Evolutionary conservation across 805 yeast genomes (phyloP).

Genomic region (Saccharomycopsis javanensis): DNA sequence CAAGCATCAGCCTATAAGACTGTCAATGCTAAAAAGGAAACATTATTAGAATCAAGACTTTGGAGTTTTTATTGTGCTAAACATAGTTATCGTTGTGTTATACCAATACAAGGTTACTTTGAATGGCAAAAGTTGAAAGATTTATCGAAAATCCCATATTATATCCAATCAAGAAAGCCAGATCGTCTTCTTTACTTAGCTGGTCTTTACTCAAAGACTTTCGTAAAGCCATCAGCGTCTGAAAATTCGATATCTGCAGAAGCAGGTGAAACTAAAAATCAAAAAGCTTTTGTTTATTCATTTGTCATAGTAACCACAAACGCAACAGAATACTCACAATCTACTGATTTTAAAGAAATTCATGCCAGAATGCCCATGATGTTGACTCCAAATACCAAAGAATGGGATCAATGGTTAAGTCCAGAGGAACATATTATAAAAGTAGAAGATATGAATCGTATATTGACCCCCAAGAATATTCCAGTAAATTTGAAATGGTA

Average conservation of each 20-base stretch:
- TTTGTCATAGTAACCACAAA: slow-evolving; percentile 69
- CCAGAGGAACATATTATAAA: slow-evolving; percentile 22
- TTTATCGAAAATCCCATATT: slow-evolving; percentile 53
- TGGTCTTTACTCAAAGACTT: slow-evolving; percentile 34
- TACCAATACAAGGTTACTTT: slow-evolving; percentile 76
- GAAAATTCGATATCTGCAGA: slow-evolving; percentile 24
- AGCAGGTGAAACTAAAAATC: slow-evolving; percentile 21
- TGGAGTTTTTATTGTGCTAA: slow-evolving; percentile 42
- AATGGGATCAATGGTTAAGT: slow-evolving; percentile 58
- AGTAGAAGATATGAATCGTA: slow-evolving; percentile 26
- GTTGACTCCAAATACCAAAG: slow-evolving; percentile 45
- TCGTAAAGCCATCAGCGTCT: slow-evolving; percentile 8
- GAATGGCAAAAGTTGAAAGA: slow-evolving; percentile 53
- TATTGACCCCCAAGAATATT: slow-evolving; percentile 26
- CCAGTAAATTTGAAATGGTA: slow-evolving; percentile 35
- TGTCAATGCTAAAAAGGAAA: slow-evolving; percentile 70
- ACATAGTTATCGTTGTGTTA: slow-evolving; percentile 53
- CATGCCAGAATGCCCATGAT: slow-evolving; percentile 76
- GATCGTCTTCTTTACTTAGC: slow-evolving; percentile 54
- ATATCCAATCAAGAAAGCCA: slow-evolving; percentile 40
- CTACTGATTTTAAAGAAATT: slow-evolving; percentile 45
- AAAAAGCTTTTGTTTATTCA: slow-evolving; percentile 28
- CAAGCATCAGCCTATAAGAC: slow-evolving; percentile 30
- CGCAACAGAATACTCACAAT: slow-evolving; percentile 35
- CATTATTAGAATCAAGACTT: slow-evolving; percentile 37